Conservation (phyloP, 208 protist genomes). For the Trichomonas gallinae region DNA sequence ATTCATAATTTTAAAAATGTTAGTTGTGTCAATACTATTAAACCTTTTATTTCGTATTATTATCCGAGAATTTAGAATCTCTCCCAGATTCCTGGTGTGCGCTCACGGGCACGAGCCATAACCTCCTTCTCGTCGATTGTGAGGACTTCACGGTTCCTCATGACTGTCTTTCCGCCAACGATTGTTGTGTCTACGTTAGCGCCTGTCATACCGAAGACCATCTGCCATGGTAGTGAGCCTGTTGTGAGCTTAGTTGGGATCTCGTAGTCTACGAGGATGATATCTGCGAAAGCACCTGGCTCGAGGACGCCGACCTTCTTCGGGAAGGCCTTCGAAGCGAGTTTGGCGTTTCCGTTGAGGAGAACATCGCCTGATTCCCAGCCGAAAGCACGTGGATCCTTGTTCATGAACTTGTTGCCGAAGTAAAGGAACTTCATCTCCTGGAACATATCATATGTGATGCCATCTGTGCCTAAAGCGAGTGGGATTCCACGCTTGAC, state of each 20-base stretch:
- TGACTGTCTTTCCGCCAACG: neutral
- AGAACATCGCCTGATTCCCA: neutral
- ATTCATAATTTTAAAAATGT: too few species aligned
- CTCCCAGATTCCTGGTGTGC: neutral
- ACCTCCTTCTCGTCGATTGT: neutral
- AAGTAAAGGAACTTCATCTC: slow-evolving; percentile 17
- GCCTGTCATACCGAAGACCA: neutral
- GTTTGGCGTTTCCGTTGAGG: neutral
- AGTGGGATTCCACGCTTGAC: neutral
- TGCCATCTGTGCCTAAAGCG: neutral
- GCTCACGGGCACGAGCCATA: neutral
- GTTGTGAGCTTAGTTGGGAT: neutral
- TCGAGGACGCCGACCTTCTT: neutral
- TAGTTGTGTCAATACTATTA: too few species aligned
- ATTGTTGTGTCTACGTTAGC: neutral
- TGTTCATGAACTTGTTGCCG: neutral
- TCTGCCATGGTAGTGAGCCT: neutral
- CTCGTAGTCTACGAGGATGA: slow-evolving; percentile 17
- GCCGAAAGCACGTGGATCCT: neutral
- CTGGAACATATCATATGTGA: slow-evolving; percentile 12
- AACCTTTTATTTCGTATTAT: neutral
- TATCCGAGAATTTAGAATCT: slow-evolving; percentile 9
- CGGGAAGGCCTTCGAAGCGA: neutral
- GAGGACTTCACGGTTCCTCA: neutral
- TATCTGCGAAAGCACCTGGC: slow-evolving; percentile 1